These are phyloP conservation scores for Aurantiochytrium sp. DNA, from an alignment of 108 stramenopile species.

Conservation along the genomic window DNA sequence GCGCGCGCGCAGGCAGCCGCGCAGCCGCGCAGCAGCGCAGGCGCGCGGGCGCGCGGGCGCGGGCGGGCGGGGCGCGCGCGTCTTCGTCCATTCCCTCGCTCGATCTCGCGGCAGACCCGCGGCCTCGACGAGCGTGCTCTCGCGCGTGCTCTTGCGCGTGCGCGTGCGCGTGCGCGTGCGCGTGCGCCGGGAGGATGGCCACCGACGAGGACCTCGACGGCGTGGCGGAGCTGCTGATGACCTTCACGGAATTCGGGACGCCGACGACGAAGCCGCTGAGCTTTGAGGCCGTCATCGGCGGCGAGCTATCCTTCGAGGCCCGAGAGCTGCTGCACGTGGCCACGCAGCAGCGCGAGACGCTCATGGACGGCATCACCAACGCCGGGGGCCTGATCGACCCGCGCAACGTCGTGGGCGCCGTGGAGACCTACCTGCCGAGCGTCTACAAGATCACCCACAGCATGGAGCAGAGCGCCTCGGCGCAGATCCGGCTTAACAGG, in stretches of 20 bases:
- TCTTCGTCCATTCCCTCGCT: too few relatives aligned
- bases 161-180: too few relatives aligned
- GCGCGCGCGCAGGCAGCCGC: too few relatives aligned
- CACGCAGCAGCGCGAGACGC: slow-evolving; percentile 3
- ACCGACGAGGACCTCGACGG: background rate
- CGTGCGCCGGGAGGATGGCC: background rate
- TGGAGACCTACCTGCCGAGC: slow-evolving; percentile 7
- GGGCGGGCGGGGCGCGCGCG: too few relatives aligned
- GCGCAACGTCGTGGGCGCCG: slow-evolving; percentile 18
- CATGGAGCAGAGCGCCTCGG: background rate
- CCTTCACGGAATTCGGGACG: slow-evolving; percentile 9
- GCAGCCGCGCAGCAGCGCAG: too few relatives aligned
- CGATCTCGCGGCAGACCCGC: too few relatives aligned
- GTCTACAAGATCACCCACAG: slow-evolving; percentile 14
- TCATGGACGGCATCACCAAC: slow-evolving; percentile 6
- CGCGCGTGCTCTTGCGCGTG: too few relatives aligned
- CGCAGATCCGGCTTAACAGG: background rate
- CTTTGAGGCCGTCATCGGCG: slow-evolving; percentile 12
- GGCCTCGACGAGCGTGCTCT: too few relatives aligned
- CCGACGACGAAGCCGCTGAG: background rate
- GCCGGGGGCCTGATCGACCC: background rate
- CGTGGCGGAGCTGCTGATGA: background rate
- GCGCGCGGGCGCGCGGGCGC: too few relatives aligned
- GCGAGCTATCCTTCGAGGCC: background rate
- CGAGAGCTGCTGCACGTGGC: slow-evolving; percentile 12